phyloP scores from a whole-genome alignment of 83 land plant genomes.

The Thuja plicata region DNA sequence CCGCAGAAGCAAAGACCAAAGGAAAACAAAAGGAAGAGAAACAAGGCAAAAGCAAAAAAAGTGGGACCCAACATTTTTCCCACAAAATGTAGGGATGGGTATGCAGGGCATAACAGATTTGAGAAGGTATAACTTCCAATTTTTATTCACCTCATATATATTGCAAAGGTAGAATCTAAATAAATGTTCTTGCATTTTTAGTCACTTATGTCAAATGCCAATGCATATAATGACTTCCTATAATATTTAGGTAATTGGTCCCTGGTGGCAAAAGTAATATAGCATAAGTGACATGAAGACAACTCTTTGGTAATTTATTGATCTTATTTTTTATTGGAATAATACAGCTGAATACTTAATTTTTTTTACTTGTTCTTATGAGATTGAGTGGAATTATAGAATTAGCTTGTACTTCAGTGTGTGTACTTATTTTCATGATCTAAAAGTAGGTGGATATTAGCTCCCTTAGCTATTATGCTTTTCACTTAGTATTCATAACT shows the following conservation, averaged over 20 bases:
- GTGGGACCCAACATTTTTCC: no score
- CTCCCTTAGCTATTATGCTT: neutral
- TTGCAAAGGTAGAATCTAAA: neutral
- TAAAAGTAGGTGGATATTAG: neutral
- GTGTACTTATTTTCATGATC: no score
- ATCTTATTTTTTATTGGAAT: neutral
- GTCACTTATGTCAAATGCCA: neutral
- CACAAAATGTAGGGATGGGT: no score
- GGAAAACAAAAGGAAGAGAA: no score
- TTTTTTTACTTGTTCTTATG: neutral
- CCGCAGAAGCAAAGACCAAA: no score
- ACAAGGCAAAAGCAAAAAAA: no score
- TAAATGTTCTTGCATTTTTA: neutral
- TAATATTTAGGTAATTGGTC: neutral
- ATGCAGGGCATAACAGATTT: no score
- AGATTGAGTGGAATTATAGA: neutral
- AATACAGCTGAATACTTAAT: neutral
- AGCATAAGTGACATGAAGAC: neutral
- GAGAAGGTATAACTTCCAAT: neutral
- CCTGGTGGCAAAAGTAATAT: neutral
- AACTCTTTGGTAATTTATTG: neutral
- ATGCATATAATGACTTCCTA: neutral
- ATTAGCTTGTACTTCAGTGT: neutral
- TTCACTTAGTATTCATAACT: neutral
- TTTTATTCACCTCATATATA: neutral